phyloP scores from a whole-genome alignment of 805 yeast genomes.

The Yamadazyma kitorensis region DNA sequence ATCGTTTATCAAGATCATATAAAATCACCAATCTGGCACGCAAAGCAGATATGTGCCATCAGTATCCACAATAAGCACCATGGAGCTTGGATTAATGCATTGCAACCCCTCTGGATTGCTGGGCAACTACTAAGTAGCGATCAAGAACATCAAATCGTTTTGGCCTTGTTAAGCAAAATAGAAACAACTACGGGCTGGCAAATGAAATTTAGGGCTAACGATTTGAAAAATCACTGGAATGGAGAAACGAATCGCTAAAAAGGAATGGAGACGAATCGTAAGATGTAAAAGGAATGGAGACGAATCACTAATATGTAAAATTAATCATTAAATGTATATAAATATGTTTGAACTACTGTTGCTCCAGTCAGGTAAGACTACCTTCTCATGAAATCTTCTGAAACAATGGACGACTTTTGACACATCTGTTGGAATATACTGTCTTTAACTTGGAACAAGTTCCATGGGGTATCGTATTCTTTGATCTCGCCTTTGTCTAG shows the following conservation, averaged over 20 bases:
- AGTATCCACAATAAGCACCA: conserved; percentile 25
- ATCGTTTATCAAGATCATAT: conserved; percentile 14
- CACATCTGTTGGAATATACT: conserved; percentile 72
- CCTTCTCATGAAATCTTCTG: conserved; percentile 39
- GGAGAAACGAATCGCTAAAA: too few species aligned
- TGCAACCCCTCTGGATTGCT: conserved; percentile 26
- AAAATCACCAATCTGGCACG: conserved; percentile 37
- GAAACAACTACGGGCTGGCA: conserved; percentile 30
- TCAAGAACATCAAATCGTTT: conserved; percentile 20
- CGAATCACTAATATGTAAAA: too few species aligned
- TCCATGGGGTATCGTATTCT: conserved; percentile 75
- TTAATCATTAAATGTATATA: too few species aligned
- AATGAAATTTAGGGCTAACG: conserved; percentile 26
- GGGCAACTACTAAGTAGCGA: conserved; percentile 23
- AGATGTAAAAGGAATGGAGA: too few species aligned
- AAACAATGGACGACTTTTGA: conserved; percentile 43
- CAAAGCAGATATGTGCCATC: conserved; percentile 36
- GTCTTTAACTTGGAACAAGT: conserved; percentile 45
- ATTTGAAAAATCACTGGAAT: conserved; percentile 23
- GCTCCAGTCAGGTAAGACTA: too few species aligned
- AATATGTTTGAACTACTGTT: too few species aligned
- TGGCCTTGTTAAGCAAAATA: conserved; percentile 19
- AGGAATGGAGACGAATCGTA: too few species aligned
- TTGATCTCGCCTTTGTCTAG: conserved; percentile 75
- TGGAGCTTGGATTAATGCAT: conserved; percentile 25